These are phyloP conservation scores for Acacia concinna DNA, from an alignment of 331 rosid species.

Conservation along the genomic window DNA sequence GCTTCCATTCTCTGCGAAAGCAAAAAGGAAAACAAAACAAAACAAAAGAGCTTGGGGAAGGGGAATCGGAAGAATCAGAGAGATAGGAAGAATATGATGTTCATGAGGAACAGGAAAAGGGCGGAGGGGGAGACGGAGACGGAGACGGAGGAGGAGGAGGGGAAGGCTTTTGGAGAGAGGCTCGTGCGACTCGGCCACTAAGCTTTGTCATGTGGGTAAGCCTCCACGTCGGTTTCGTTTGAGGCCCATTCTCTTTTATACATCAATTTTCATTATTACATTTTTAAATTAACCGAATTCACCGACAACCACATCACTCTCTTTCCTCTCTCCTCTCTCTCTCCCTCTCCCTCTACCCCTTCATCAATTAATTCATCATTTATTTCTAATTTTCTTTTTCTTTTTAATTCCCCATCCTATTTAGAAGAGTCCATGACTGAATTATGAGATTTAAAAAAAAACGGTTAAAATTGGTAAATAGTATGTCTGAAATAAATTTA, in stretches of 20 bases:
- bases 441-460: no score
- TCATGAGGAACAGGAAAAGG: constrained; percentile 26
- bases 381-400: background rate
- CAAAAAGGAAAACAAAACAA: background rate
- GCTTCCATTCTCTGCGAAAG: constrained; percentile 28
- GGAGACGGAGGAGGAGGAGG: constrained; percentile 1
- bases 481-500: no score
- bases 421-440: no score
- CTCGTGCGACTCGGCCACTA: constrained; percentile 49
- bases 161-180: constrained; percentile 5
- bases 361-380: background rate
- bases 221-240: constrained; percentile 58
- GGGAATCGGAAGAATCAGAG: constrained; percentile 5
- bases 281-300: constrained; percentile 11
- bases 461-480: no score
- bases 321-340: background rate
- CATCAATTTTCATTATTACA: background rate
- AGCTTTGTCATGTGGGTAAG: constrained; percentile 50
- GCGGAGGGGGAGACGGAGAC: constrained; percentile 26
- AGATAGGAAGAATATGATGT: constrained; percentile 28
- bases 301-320: background rate
- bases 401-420: no score
- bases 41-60: background rate
- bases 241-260: constrained; percentile 23
- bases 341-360: no score